Conservation (phyloP, 169 alveolate genomes). For the Babesia caballi region DNA sequence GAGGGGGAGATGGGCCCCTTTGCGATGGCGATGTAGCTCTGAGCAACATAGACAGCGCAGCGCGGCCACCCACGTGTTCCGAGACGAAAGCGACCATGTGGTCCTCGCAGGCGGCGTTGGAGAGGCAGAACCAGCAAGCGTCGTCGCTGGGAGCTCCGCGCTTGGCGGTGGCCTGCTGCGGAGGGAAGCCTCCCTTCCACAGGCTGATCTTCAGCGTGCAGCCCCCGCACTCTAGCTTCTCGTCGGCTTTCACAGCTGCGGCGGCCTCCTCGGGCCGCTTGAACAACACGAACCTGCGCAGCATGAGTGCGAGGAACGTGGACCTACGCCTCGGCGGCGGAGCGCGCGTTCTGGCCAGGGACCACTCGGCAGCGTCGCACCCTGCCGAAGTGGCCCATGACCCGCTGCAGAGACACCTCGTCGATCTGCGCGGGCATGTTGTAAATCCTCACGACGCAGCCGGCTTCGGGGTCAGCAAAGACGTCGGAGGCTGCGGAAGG, state of each 20-base stretch:
- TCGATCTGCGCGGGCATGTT: conserved; percentile 55
- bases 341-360: background rate
- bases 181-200: conserved; percentile 38
- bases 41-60: background rate
- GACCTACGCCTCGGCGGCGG: conserved; percentile 59
- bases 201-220: conserved; percentile 41
- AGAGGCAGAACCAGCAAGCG: conserved; percentile 62
- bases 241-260: conserved; percentile 53
- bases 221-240: conserved; percentile 66
- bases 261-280: conserved; percentile 28
- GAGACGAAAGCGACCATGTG: conserved; percentile 57
- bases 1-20: conserved; percentile 34
- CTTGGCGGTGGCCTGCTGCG: conserved; percentile 1
- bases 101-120: conserved; percentile 44
- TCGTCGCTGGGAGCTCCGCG: conserved; percentile 15
- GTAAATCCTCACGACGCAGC: conserved; percentile 14
- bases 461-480: background rate
- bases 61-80: conserved; percentile 19
- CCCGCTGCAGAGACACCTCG: conserved; percentile 47
- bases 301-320: background rate
- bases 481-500: background rate
- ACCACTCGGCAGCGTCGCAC: conserved; percentile 35
- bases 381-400: conserved; percentile 55
- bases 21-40: conserved; percentile 62
- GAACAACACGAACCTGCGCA: conserved; percentile 26